A percentile compares a stretch with the other conserved stretches of the same genome.
Evolutionary conservation across 2,329 filamentous ascomycete genomes (phyloP).

Genomic region (Thielaviopsis ethacetica): DNA sequence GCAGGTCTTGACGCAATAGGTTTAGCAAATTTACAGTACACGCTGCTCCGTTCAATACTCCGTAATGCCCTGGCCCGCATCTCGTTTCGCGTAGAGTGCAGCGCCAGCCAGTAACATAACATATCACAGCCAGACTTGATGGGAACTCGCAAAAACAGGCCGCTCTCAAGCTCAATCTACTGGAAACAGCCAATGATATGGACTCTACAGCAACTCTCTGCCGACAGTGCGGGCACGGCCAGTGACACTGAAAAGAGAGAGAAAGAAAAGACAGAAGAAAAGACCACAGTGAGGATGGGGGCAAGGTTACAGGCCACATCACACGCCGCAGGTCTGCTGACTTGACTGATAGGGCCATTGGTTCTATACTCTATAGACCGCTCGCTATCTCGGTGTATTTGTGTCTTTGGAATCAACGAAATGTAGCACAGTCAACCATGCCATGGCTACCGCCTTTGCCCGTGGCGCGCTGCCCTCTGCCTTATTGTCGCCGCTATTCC

Average conservation of each 20-base stretch:
- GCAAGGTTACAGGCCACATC: not conserved
- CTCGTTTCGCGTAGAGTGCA: not conserved
- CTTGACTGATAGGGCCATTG: not conserved
- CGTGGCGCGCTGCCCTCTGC: not conserved
- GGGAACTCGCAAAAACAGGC: not conserved
- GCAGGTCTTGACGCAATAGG: not conserved
- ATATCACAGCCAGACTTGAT: not conserved
- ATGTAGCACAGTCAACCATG: not conserved
- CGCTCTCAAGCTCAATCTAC: not conserved
- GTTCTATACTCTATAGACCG: not conserved
- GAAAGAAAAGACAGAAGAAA: not conserved
- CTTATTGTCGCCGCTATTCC: not conserved
- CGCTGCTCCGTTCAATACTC: too few species aligned
- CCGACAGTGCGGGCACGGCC: not conserved
- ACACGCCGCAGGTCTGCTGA: not conserved
- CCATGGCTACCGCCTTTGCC: not conserved
- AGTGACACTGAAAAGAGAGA: not conserved
- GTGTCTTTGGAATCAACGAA: not conserved
- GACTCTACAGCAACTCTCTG: not conserved
- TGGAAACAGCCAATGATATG: not conserved
- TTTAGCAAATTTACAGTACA: not conserved
- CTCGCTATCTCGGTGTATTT: not conserved
- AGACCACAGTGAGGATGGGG: not conserved
- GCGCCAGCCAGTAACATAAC: not conserved
- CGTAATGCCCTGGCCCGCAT: not conserved